Evolutionary conservation across 768 basidiomycete genomes (phyloP).

Genomic region (Mycena rosella): DNA sequence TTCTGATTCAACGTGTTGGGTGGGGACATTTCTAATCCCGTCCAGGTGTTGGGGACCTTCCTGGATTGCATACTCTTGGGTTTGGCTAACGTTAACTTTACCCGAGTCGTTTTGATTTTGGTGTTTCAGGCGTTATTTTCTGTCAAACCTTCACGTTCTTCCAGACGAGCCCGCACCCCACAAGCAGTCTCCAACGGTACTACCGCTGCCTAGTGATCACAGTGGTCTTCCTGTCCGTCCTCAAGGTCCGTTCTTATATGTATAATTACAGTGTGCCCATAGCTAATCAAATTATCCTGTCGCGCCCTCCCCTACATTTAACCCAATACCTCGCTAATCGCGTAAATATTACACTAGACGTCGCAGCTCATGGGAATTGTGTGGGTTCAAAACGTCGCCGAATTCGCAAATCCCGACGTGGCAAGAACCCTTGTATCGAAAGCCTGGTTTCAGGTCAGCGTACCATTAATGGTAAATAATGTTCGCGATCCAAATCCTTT

Average conservation of each 20-base stretch:
- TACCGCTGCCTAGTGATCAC: conserved; percentile 8
- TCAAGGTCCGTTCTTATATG: conserved; percentile 1
- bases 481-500: not conserved
- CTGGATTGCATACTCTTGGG: conserved; percentile 33
- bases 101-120: not conserved
- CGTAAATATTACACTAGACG: not conserved
- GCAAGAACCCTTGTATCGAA: not conserved
- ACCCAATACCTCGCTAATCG: too few relatives aligned
- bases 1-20: not conserved
- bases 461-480: conserved; percentile 13
- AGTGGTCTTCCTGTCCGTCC: not conserved
- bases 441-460: conserved; percentile 26
- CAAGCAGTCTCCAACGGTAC: not conserved
- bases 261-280: not conserved
- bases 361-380: conserved; percentile 12
- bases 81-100: not conserved
- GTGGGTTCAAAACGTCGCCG: conserved; percentile 30
- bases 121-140: conserved; percentile 17
- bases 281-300: not conserved
- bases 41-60: conserved; percentile 28
- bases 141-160: conserved; percentile 20
- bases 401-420: conserved; percentile 12
- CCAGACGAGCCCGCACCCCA: not conserved
- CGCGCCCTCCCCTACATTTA: too few relatives aligned
- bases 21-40: not conserved